Evolutionary conservation across 441 rosid genomes (phyloP).

Genomic region (Gossypium davidsonii): DNA sequence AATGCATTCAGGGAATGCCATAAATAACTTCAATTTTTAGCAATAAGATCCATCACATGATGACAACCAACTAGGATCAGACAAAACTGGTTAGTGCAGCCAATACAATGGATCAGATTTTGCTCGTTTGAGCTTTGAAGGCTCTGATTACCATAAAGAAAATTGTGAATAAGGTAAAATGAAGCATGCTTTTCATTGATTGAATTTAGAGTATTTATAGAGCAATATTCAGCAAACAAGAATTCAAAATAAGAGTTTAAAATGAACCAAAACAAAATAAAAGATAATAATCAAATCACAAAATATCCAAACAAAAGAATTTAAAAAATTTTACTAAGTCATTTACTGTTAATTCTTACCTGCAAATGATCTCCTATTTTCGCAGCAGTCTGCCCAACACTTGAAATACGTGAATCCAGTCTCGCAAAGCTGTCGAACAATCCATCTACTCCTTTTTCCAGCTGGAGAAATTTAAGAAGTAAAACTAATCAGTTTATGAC

Average conservation of each 20-base stretch:
- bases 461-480: slow-evolving; percentile 35
- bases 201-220: too few species aligned
- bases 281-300: too few species aligned
- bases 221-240: too few species aligned
- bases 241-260: too few species aligned
- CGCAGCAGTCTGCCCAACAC: slow-evolving; percentile 99
- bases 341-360: slow-evolving; percentile 29
- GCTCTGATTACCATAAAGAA: too few species aligned
- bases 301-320: too few species aligned
- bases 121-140: too few species aligned
- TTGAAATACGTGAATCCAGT: slow-evolving; percentile 95
- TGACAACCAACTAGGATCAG: slow-evolving; percentile 2
- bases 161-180: too few species aligned
- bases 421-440: slow-evolving; percentile 96
- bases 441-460: slow-evolving; percentile 96
- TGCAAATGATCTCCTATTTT: slow-evolving; percentile 99
- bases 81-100: slow-evolving; percentile 7
- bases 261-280: too few species aligned
- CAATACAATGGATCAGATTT: not conserved
- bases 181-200: too few species aligned
- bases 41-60: not conserved
- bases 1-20: slow-evolving; percentile 7
- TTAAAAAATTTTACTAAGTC: too few species aligned
- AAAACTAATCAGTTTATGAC: not conserved
- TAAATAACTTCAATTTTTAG: not conserved